Evolutionary conservation across 345 rosid genomes (phyloP), one percentile per base, ranked within the genome.

Genomic region (Isatis tinctoria): DNA sequence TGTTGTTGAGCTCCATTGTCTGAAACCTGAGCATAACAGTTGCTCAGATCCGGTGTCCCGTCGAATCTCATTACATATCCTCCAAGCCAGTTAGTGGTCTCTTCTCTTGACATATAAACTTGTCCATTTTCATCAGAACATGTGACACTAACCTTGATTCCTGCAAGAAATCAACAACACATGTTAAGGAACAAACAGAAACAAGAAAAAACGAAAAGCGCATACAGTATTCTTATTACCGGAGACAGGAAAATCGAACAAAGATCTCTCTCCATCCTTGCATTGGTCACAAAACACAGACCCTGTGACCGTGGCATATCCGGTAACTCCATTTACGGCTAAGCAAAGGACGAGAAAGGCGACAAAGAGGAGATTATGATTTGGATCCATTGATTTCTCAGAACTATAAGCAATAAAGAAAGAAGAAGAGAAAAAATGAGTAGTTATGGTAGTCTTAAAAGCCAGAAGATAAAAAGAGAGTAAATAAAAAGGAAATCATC

Each of bases 201-300:
- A 60, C 10, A 0, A n/a, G 57, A 5, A n/a, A 57, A 36, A 28
- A 35, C 28, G 30, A 6, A 67, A 8, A 3, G 24, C 33, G 6
- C 1, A 1, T 5, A 39, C 17, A 53, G 56, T 32, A 63, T 59
- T 33, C 57, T 48, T 61, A 44, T 72, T 53, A 93, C 96, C 96
- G 3, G 77, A 65, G 74, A 91, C 65, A 20, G 97, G 97, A 67
- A 90, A 87, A 80, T 90, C 98, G 10, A 90, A 87, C 74, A 84
- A 72, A 74, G 97, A 89, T 51, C 24, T 67, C 32, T 84, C 83
- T 45, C 96, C 98, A 74, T 91, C 96, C 63, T 88, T 91, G 86
- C 98, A 94, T 76, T 88, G 96, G 82, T 94, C 96, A 62, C 98
- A 91, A 81, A 86, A 85, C 67, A 91, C 97, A 0, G 84, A 61